Conservation (phyloP, 2,329 filamentous ascomycete genomes). For the Colletotrichum coccodes region DNA sequence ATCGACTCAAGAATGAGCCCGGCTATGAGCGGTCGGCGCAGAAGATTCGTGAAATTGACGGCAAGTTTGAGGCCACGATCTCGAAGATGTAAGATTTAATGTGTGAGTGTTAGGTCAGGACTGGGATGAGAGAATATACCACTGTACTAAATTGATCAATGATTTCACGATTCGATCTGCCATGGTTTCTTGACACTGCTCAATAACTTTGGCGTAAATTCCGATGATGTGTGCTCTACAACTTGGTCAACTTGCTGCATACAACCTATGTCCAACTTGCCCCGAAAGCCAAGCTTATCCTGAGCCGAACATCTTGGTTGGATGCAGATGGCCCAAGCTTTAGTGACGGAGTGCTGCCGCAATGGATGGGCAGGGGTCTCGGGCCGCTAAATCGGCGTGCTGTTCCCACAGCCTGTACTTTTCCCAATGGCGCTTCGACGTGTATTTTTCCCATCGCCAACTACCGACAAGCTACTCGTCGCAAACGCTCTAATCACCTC, state of each 20-base stretch:
- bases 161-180: neutral
- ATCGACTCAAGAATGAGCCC: conserved; percentile 54
- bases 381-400: conserved; percentile 16
- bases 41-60: conserved; percentile 62
- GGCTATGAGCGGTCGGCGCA: conserved; percentile 59
- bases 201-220: neutral
- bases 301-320: neutral
- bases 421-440: neutral
- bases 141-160: neutral
- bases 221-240: neutral
- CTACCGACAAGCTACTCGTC: neutral
- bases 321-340: conserved; percentile 14
- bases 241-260: neutral
- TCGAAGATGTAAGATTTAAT: conserved; percentile 7
- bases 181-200: neutral
- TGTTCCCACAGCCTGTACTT: neutral
- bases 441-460: neutral
- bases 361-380: neutral
- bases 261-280: neutral
- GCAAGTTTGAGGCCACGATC: conserved; percentile 40
- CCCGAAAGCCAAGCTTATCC: neutral
- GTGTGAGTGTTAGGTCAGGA: neutral
- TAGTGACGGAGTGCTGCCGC: neutral
- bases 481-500: neutral
- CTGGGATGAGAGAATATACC: conserved; percentile 7